These are phyloP conservation scores for Dactylorhiza incarnata DNA, from an alignment of 106 monocot genomes.

Conservation along the genomic window DNA sequence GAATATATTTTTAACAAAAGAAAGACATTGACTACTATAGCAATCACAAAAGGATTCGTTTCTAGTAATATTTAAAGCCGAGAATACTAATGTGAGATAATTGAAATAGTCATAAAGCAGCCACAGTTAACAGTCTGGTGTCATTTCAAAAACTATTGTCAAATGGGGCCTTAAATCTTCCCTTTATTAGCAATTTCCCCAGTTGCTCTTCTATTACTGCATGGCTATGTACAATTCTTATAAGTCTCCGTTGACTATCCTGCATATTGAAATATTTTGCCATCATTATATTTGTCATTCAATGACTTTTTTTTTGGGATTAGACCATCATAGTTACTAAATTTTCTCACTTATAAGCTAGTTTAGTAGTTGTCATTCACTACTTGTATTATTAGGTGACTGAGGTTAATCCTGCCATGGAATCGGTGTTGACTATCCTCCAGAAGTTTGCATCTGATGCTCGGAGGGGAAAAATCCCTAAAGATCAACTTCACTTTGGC, in stretches of 20 bases:
- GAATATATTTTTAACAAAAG: not conserved
- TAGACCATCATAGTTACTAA: too few species aligned
- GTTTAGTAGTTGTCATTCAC: not conserved
- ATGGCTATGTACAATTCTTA: not conserved
- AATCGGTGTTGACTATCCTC: conserved; percentile 51
- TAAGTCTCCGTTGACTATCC: too few species aligned
- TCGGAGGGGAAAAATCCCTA: conserved; percentile 58
- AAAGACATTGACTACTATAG: not conserved
- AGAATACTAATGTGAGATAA: not conserved
- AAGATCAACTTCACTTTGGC: conserved; percentile 57
- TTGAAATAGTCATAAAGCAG: not conserved
- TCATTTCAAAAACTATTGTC: not conserved
- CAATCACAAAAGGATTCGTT: not conserved
- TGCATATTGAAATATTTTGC: not conserved
- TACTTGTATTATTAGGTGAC: conserved; percentile 37
- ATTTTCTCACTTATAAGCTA: too few species aligned
- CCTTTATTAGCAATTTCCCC: not conserved
- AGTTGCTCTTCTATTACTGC: not conserved
- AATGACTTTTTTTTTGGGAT: not conserved
- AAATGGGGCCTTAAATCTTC: not conserved
- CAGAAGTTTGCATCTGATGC: conserved; percentile 79
- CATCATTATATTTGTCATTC: not conserved
- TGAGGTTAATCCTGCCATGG: conserved; percentile 94
- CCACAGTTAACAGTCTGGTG: not conserved
- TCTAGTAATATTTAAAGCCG: not conserved